Evolutionary conservation across 2,329 filamentous ascomycete species (phyloP).

Genomic region (Amesomyces nigricolor): DNA sequence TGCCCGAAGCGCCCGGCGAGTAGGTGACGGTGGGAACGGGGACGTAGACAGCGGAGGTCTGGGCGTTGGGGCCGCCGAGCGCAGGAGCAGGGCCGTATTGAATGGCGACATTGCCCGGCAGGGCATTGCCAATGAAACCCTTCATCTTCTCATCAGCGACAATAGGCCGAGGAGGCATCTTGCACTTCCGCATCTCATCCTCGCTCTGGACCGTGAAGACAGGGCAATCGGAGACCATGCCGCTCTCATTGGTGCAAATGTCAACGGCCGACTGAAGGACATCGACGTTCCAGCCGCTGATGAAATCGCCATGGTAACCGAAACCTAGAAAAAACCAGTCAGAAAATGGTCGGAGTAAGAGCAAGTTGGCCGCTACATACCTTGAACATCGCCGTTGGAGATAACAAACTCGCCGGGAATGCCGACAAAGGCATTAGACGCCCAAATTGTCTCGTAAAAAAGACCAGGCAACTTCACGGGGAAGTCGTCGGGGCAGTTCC

Average conservation of each 20-base stretch:
- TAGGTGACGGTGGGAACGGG: slow-evolving; percentile 34
- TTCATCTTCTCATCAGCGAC: slow-evolving; percentile 56
- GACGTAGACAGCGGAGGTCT: slow-evolving; percentile 21
- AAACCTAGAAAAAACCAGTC: slow-evolving; percentile 45
- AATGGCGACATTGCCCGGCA: slow-evolving; percentile 61
- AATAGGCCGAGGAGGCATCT: slow-evolving; percentile 48
- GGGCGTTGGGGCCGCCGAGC: slow-evolving; percentile 5
- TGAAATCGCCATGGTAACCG: slow-evolving; percentile 75
- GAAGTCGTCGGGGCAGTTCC: slow-evolving; percentile 66
- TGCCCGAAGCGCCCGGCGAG: slow-evolving; percentile 32
- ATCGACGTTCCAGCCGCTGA: slow-evolving; percentile 66
- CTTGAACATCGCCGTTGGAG: slow-evolving; percentile 71
- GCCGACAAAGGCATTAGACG: slow-evolving; percentile 60
- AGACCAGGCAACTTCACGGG: slow-evolving; percentile 65
- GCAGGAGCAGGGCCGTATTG: slow-evolving; percentile 31
- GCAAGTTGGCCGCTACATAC: slow-evolving; percentile 35
- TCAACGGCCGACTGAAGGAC: slow-evolving; percentile 69
- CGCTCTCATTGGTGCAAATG: slow-evolving; percentile 66
- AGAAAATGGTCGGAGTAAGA: background rate
- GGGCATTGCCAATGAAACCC: slow-evolving; percentile 44
- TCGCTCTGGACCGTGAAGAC: slow-evolving; percentile 66
- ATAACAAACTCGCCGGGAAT: slow-evolving; percentile 66
- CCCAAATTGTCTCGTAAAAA: slow-evolving; percentile 82
- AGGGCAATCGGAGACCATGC: slow-evolving; percentile 65
- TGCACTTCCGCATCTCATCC: slow-evolving; percentile 51